Percentiles rank a stretch among this genome's conserved stretches.
Evolutionary conservation across 1,284 basidiomycete species (phyloP).

Genomic region (Ceratorhiza oryzae-sativae): DNA sequence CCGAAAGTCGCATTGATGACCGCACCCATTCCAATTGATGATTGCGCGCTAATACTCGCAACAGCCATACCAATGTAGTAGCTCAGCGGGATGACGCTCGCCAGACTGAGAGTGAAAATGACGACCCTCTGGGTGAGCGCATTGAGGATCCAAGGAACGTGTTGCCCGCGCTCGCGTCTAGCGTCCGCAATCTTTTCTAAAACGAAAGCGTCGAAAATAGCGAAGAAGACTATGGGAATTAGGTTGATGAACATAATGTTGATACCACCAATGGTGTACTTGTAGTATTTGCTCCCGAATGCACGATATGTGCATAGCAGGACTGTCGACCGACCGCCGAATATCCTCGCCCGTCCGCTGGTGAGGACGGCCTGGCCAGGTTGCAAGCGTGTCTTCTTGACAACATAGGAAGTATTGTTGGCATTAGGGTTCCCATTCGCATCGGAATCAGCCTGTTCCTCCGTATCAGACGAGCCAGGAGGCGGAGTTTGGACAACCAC

Average conservation of each 20-base stretch:
- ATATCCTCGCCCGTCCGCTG: conserved; percentile 59
- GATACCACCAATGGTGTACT: conserved; percentile 98
- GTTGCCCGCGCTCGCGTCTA: conserved; percentile 65
- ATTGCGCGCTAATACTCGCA: conserved; percentile 97
- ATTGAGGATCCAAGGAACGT: conserved; percentile 71
- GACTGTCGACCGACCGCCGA: conserved; percentile 68
- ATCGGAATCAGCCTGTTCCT: conserved; percentile 41
- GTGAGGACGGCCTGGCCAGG: conserved; percentile 78
- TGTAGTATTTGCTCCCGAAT: conserved; percentile 93
- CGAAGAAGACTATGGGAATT: conserved; percentile 91
- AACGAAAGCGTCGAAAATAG: conserved; percentile 91
- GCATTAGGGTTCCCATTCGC: conserved; percentile 45
- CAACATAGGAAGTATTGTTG: conserved; percentile 55
- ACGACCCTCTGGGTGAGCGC: conserved; percentile 77
- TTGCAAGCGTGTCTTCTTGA: conserved; percentile 64
- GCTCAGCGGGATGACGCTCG: conserved; percentile 94
- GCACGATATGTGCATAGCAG: conserved; percentile 96
- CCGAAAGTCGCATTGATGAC: conserved; percentile 99
- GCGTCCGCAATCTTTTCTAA: conserved; percentile 61
- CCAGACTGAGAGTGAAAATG: conserved; percentile 86
- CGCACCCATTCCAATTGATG: conserved; percentile 98
- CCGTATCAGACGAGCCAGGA: conserved; percentile 37
- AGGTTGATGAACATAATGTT: conserved; percentile 99
- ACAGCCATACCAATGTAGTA: conserved; percentile 99
- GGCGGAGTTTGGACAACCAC: conserved; percentile 46